Percentiles rank a stretch among this genome's conserved stretches.
phyloP scores from a whole-genome alignment of 1,284 basidiomycete genomes.

The Coniferiporia sulphurascens region DNA sequence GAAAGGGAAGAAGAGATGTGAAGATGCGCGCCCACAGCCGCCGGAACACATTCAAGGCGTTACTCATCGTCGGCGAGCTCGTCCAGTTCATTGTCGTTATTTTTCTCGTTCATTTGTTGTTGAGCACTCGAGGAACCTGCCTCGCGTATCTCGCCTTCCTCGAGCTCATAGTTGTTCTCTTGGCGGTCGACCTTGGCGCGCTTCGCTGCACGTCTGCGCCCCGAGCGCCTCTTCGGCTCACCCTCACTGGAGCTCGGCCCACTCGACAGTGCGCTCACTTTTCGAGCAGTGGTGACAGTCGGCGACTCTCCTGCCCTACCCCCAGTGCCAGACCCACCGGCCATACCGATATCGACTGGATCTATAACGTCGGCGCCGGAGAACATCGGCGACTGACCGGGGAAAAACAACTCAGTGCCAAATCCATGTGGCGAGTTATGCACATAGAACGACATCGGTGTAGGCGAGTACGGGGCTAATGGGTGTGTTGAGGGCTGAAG shows the following conservation, averaged over 20 bases:
- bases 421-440: background rate
- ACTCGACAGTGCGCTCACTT: conserved; percentile 8
- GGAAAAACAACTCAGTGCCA: conserved; percentile 1
- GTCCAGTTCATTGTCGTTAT: background rate
- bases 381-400: background rate
- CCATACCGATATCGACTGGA: background rate
- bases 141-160: conserved; percentile 11
- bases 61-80: background rate
- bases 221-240: background rate
- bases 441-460: background rate
- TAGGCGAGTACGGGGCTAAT: background rate
- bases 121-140: background rate
- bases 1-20: background rate
- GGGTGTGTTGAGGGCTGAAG: background rate
- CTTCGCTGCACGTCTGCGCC: conserved; percentile 7
- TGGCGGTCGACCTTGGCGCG: background rate
- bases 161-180: conserved; percentile 4
- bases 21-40: background rate
- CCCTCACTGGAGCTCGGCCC: conserved; percentile 10
- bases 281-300: background rate
- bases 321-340: background rate
- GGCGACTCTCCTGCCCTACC: background rate
- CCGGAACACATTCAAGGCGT: background rate
- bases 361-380: background rate
- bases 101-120: background rate